Base-by-base conservation (phyloP, 192 early-diverging fungal species). In the Phycomyces blakesleeanus region DNA sequence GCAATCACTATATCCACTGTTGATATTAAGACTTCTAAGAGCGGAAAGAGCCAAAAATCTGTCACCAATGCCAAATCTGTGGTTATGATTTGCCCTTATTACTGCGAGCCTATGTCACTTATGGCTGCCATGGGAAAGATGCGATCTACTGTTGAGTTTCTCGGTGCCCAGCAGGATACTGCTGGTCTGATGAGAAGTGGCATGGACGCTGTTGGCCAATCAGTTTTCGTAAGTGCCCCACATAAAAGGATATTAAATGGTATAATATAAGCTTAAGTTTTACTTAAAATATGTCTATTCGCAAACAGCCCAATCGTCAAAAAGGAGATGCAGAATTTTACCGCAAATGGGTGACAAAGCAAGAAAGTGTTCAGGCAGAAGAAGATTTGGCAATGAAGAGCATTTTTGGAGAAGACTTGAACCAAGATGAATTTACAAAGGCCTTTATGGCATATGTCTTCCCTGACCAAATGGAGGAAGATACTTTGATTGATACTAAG, bases 51-150 rank as follows among this genome's bases (percentile, higher is more conserved):
- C 9, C 18, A 16, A 24, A 68, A 67, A 7, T 24, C 34, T 1
- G 39, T 56, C 14, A 34, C 40, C 1, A 55, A 55, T 20, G 22
- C 64, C 1, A 73, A 75, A 59, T 76, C 78, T 5, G 68, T 74
- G 0, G 67, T 82, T 5, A 75, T 68, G 21, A 51, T 82, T 1
- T 77, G 76, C 41, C 73, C 65, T 26, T 82, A 72, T 60, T 79
- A 79, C 25, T 67, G 65, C 21, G 64, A 76, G 11, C 78, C 80
- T 24, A 73, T 82, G 70, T 82, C 80, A 11, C 61, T 82, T n/a
- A 51, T 82, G 65, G 76, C 75, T 2, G 80, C 80, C 7, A 77
- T 82, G 75, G 71, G 71, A 24, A 79, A 64, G 51, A 82, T 82
- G 80, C 71, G 68, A 25, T 41, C 61, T 1, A 77, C 78, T 22